Base-by-base conservation (phyloP, 805 yeast genomes). In the Starmerella gropengiesseri region DNA sequence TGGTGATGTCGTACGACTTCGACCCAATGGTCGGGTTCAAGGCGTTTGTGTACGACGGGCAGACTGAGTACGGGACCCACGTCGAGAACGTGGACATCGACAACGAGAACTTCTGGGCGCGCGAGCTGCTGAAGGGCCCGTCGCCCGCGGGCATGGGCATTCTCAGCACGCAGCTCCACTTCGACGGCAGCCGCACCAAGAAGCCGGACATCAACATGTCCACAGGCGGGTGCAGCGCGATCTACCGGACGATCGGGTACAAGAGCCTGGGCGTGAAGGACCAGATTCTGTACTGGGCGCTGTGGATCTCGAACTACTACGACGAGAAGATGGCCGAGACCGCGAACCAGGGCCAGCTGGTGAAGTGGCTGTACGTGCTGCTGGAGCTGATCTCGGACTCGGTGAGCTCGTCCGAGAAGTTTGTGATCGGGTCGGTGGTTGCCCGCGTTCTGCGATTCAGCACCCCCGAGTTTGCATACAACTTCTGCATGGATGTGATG, bases 1-100 rank as follows among this genome's bases (percentile, higher is more conserved):
- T 85, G 46, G 70, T 81, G 0, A 55, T 67, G 25, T 74, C 91
- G 3, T 73, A 72, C 60, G 97, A 87, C 59, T 55, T 84, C 40
- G 74, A 78, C 40, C 61, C 77, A 11, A 61, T 31, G 52, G 36
- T 34, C 23, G 43, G 25, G 19, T 26, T 52, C 18, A 29, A 19
- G 25, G 2, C 30, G 31, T 36, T 36, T 31, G 17, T 36, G 7
- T 17, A n/a, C 18, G 39, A 36, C n/a, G 31, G 30, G 25, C 14
- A 11, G 12, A 5, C 30, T 5, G 17, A 12, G 7, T 12, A 27
- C 21, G 5, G 28, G 20, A 41, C 47, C 5, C 25, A 31, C 12
- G 47, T 43, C 13, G 44, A 41, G 7, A 45, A 43, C 19, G 31
- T 45, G 6, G 49, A 47, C 18, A 40, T 48, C 21, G 37, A 40